phyloP scores from a whole-genome alignment of 148 eudicot species.

The Camellia granthamiana region DNA sequence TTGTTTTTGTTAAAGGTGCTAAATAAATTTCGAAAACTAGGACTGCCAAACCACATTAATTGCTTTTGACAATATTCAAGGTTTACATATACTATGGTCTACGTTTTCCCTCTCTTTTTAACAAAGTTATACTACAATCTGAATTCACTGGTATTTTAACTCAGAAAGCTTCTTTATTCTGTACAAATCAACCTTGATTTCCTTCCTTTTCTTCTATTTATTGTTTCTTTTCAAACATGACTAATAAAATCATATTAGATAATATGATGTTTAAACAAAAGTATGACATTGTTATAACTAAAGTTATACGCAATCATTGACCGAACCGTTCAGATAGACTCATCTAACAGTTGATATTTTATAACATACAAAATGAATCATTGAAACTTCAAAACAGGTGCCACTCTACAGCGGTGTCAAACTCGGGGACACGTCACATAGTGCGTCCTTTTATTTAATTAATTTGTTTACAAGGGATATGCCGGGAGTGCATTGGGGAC shows the following conservation, averaged over 20 bases:
- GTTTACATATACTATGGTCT: neutral
- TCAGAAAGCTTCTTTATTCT: neutral
- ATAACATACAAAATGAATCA: neutral
- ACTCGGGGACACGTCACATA: too few species aligned
- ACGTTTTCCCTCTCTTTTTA: neutral
- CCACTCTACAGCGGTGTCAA: too few species aligned
- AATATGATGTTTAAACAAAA: neutral
- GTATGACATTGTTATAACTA: neutral
- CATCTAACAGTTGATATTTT: neutral
- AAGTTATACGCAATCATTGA: neutral
- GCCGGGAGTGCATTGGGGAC: too few species aligned
- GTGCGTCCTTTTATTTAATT: too few species aligned
- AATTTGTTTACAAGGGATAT: too few species aligned
- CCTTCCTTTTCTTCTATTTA: neutral
- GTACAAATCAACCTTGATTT: neutral
- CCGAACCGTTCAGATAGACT: conserved; percentile 1
- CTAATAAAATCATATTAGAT: neutral
- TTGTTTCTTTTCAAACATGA: neutral
- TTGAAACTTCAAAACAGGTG: too few species aligned
- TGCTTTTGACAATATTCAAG: neutral
- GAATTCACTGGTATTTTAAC: neutral
- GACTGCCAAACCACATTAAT: conserved; percentile 4
- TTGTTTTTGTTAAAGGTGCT: neutral
- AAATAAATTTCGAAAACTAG: neutral
- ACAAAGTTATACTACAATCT: neutral